phyloP scores from a whole-genome alignment of 2,329 filamentous ascomycete species.

The Claviceps sp. region DNA sequence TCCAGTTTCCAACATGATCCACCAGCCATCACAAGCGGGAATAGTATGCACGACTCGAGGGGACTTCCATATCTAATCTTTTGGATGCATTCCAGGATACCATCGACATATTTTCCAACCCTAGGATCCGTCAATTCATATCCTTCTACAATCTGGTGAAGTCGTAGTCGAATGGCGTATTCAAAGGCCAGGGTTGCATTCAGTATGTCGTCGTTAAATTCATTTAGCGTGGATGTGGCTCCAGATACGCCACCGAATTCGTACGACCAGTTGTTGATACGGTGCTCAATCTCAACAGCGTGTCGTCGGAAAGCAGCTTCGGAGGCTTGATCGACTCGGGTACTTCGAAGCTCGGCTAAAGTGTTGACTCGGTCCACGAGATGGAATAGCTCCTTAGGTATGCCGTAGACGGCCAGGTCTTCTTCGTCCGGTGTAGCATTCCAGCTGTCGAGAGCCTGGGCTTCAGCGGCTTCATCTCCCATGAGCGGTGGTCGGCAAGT shows the following conservation, averaged over 20 bases:
- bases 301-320: constrained; percentile 18
- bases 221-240: constrained; percentile 11
- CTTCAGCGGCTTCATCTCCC: constrained; percentile 18
- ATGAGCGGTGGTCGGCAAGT: constrained; percentile 22
- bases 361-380: constrained; percentile 20
- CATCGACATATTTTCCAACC: constrained; percentile 19
- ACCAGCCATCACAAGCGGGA: constrained; percentile 28
- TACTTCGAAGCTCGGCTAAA: constrained; percentile 19
- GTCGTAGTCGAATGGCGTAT: constrained; percentile 25
- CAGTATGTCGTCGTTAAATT: constrained; percentile 17
- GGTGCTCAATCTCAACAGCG: constrained; percentile 18
- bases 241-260: constrained; percentile 16
- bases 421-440: constrained; percentile 16
- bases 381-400: constrained; percentile 23
- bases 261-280: constrained; percentile 24
- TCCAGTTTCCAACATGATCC: constrained; percentile 22
- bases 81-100: constrained; percentile 23
- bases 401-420: constrained; percentile 21
- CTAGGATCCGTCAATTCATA: constrained; percentile 22
- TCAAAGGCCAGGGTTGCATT: constrained; percentile 26
- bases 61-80: constrained; percentile 27
- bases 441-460: constrained; percentile 14
- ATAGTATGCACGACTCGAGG: constrained; percentile 26
- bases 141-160: constrained; percentile 29
- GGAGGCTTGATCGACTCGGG: constrained; percentile 16